These are phyloP conservation scores for Royoungia palumana DNA, from an alignment of 768 basidiomycete species.

Conservation along the genomic window DNA sequence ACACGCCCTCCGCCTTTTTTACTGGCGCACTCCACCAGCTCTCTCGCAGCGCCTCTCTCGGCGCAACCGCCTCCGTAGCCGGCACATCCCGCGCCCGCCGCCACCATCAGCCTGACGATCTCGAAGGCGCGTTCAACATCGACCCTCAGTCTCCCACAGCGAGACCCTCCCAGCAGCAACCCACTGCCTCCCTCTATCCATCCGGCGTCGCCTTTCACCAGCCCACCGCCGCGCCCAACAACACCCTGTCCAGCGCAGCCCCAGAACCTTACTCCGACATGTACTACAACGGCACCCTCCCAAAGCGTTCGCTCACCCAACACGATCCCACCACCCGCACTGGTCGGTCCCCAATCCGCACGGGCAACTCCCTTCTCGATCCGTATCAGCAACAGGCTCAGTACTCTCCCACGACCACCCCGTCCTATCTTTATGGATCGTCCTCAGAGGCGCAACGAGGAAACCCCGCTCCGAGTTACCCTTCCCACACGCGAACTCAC, in stretches of 20 bases:
- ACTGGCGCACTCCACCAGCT: conserved; percentile 52
- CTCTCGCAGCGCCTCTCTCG: conserved; percentile 65
- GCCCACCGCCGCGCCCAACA: conserved; percentile 33
- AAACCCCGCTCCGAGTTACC: conserved; percentile 41
- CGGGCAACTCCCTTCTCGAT: conserved; percentile 56
- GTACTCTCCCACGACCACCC: conserved; percentile 55
- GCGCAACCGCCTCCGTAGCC: conserved; percentile 41
- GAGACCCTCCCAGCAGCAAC: conserved; percentile 36
- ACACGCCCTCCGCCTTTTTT: conserved; percentile 50
- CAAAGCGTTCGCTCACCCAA: conserved; percentile 54
- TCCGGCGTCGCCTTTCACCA: conserved; percentile 57
- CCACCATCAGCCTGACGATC: conserved; percentile 67
- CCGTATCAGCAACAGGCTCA: conserved; percentile 65
- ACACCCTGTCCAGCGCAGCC: conserved; percentile 35
- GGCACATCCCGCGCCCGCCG: conserved; percentile 50
- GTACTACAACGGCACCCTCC: conserved; percentile 56
- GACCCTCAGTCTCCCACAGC: conserved; percentile 26
- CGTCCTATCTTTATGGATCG: conserved; percentile 43
- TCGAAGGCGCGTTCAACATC: conserved; percentile 51
- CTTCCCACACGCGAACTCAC: conserved; percentile 53
- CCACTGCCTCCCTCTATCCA: conserved; percentile 51
- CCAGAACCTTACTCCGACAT: conserved; percentile 54
- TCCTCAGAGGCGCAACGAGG: conserved; percentile 40
- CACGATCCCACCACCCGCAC: conserved; percentile 51
- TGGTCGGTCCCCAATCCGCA: conserved; percentile 63